phyloP scores from a whole-genome alignment of 345 rosid genomes.

The Gossypium anomalum region DNA sequence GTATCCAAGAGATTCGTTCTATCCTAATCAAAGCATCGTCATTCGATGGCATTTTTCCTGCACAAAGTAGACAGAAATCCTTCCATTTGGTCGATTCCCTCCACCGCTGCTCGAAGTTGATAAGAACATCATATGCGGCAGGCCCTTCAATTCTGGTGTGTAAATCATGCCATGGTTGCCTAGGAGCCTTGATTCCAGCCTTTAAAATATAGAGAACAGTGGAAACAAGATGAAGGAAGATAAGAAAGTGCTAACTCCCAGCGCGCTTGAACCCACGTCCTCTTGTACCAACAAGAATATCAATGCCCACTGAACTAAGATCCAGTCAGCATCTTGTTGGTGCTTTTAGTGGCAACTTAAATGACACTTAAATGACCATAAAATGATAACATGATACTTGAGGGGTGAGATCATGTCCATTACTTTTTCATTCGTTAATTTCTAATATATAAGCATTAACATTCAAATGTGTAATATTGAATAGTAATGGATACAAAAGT shows the following conservation, averaged over 20 bases:
- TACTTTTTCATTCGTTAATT: no score
- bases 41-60: constrained; percentile 58
- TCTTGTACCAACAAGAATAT: no score
- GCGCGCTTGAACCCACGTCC: no score
- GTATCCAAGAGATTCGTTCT: constrained; percentile 92
- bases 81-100: constrained; percentile 73
- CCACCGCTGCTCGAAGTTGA: constrained; percentile 98
- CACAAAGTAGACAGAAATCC: constrained; percentile 59
- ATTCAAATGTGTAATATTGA: no score
- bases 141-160: constrained; percentile 91
- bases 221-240: constrained; percentile 12
- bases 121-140: constrained; percentile 92
- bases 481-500: no score
- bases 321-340: neutral
- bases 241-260: neutral
- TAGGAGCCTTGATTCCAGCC: constrained; percentile 72
- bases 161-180: constrained; percentile 98
- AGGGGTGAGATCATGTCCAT: no score
- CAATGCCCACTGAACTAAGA: no score
- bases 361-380: neutral
- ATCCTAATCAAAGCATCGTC: constrained; percentile 78
- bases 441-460: no score
- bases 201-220: constrained; percentile 23
- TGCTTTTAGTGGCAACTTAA: neutral
- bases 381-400: no score